phyloP scores from a whole-genome alignment of 345 rosid species.

The Hibiscus syriacus region DNA sequence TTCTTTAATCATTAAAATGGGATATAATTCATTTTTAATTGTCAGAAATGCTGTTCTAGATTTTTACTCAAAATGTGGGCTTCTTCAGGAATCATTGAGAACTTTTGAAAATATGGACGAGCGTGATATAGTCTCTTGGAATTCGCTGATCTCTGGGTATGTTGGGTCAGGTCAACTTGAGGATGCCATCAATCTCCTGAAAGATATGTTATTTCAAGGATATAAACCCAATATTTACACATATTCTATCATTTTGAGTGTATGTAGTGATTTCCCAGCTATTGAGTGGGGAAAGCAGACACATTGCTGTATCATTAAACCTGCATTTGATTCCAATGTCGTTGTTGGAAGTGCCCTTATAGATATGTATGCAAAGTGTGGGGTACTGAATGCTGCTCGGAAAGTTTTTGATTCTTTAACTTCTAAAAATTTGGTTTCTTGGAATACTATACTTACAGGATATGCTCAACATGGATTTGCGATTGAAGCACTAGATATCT shows the following conservation, averaged over 20 bases:
- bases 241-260: conserved; percentile 22
- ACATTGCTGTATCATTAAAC: conserved; percentile 29
- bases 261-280: conserved; percentile 19
- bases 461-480: conserved; percentile 29
- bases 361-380: conserved; percentile 35
- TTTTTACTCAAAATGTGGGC: conserved; percentile 29
- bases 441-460: conserved; percentile 30
- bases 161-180: conserved; percentile 15
- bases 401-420: conserved; percentile 23
- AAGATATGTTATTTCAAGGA: conserved; percentile 22
- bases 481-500: conserved; percentile 22
- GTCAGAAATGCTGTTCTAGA: conserved; percentile 25
- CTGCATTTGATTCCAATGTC: conserved; percentile 21
- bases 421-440: conserved; percentile 26
- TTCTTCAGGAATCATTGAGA: conserved; percentile 16
- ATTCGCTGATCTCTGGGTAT: conserved; percentile 25
- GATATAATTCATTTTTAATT: conserved; percentile 14
- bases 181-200: conserved; percentile 17
- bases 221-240: conserved; percentile 16
- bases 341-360: conserved; percentile 25
- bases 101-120: conserved; percentile 21
- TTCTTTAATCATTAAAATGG: conserved; percentile 27
- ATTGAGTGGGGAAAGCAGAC: conserved; percentile 30
- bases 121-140: conserved; percentile 32
- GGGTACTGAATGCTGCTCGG: conserved; percentile 24